Evolutionary conservation across 1,284 basidiomycete species (phyloP), one percentile per base, ranked within the genome.

Genomic region (Pseudozyma sp.): DNA sequence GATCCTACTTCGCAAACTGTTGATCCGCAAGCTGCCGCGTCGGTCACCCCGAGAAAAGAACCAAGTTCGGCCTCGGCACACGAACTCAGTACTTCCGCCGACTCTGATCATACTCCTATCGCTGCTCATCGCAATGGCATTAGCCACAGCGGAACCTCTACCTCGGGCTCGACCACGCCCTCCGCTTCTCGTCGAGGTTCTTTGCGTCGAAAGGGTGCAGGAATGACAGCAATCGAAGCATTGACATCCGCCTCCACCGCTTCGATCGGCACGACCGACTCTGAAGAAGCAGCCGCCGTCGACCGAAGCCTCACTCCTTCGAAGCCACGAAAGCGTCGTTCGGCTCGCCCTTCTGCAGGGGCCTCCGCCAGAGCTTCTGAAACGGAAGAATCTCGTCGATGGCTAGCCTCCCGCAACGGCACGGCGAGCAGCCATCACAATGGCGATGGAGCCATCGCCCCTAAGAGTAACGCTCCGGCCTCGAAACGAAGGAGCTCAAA

Each of bases 301-400:
- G 56, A 72, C 10, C 59, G 59, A 21, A 66, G 55, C 21, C 63
- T 72, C 18, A 62, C 70, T 5, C 57, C 58, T 35, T 47, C 55
- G 13, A 66, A 59, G 31, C 40, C 52, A 10, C 36, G 52, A 18
- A 48, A 50, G 21, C 58, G 61, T 16, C 57, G 59, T 12, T 64
- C 60, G 9, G 45, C 51, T 35, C 60, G 65, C 1, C 54, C 61
- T 4, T 58, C 71, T 3, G 31, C 58, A 14, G 59, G 13, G 8
- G 36, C 55, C 5, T 60, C 63, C 11, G 50, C 59, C 1, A 44
- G 50, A 39, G 61, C 66, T 19, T 64, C 62, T 1, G 66, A 74
- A 36, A 25, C 57, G 2, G 71, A 74, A 34, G 70, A 64, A 5
- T 36, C 53, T 36, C 65, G 54, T 13, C 38, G 21, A 5, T 60